Conservation (phyloP, 2,329 filamentous ascomycete species). For the Ceratocystis variospora region DNA sequence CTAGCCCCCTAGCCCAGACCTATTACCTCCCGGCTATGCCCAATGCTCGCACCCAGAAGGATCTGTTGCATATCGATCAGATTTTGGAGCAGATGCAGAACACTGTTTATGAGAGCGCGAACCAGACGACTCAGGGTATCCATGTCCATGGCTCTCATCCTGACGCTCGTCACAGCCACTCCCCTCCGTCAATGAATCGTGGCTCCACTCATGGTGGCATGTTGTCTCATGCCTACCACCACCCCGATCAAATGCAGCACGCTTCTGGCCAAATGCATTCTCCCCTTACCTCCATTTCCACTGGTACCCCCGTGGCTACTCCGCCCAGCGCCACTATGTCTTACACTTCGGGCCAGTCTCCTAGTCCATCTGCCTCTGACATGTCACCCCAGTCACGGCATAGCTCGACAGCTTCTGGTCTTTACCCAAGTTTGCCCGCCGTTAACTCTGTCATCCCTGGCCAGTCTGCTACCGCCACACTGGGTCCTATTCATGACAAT, state of each 20-base stretch:
- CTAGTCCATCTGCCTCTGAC: conserved; percentile 54
- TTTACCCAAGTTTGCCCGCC: conserved; percentile 60
- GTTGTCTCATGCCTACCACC: conserved; percentile 20
- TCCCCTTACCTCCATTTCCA: conserved; percentile 44
- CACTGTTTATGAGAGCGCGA: conserved; percentile 87
- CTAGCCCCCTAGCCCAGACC: conserved; percentile 46
- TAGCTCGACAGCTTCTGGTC: conserved; percentile 44
- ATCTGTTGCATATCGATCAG: conserved; percentile 84
- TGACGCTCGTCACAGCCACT: conserved; percentile 45
- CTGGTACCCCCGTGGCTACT: conserved; percentile 62
- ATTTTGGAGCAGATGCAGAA: conserved; percentile 92
- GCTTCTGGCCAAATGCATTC: conserved; percentile 45
- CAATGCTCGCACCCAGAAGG: conserved; percentile 82
- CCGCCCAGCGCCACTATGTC: conserved; percentile 63
- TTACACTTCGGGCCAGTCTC: conserved; percentile 65
- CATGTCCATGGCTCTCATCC: conserved; percentile 60
- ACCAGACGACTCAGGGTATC: conserved; percentile 65
- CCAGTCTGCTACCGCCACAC: conserved; percentile 54
- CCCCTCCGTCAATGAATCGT: conserved; percentile 32
- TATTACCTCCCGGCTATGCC: conserved; percentile 81
- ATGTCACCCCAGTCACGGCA: conserved; percentile 53
- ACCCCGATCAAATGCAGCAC: conserved; percentile 22
- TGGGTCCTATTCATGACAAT: conserved; percentile 52
- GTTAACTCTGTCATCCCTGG: conserved; percentile 56
- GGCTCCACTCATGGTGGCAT: conserved; percentile 23